A percentile compares a stretch with the other conserved stretches of the same genome.
Evolutionary conservation across 768 basidiomycete genomes (phyloP).

Genomic region (Fibroporia radiculosa): DNA sequence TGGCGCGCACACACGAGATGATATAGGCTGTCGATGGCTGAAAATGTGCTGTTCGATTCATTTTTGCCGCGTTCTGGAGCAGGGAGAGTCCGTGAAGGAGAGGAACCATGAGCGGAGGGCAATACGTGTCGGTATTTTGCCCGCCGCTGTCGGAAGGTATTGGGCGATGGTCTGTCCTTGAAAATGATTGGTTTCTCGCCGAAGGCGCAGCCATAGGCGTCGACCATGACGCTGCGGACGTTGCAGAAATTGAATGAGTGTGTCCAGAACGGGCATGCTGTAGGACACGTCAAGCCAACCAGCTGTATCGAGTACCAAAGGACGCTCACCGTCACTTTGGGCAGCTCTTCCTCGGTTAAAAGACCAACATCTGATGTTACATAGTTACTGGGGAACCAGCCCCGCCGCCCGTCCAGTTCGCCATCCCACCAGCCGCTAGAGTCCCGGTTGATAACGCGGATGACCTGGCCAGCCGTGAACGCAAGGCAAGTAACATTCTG

Average conservation of each 20-base stretch:
- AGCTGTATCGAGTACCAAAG: not conserved
- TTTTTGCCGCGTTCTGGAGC: constrained; percentile 75
- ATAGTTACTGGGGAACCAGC: constrained; percentile 99
- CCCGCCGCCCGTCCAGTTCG: constrained; percentile 78
- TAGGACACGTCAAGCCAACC: not conserved
- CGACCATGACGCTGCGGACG: constrained; percentile 49
- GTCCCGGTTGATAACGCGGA: constrained; percentile 85
- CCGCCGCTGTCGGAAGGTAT: constrained; percentile 38
- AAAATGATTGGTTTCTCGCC: constrained; percentile 19
- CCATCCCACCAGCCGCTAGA: constrained; percentile 98
- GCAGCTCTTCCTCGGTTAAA: constrained; percentile 50
- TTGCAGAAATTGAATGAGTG: constrained; percentile 40
- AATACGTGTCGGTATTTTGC: constrained; percentile 47
- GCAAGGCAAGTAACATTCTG: constrained; percentile 75
- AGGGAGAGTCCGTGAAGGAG: constrained; percentile 81
- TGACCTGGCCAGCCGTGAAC: constrained; percentile 86
- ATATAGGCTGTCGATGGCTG: constrained; percentile 93
- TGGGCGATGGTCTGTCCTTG: constrained; percentile 35
- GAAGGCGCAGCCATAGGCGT: constrained; percentile 30
- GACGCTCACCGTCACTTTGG: constrained; percentile 31
- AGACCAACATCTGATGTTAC: constrained; percentile 60
- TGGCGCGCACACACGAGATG: constrained; percentile 86
- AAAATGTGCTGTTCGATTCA: constrained; percentile 75
- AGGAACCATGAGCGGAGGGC: constrained; percentile 74
- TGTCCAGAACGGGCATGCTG: constrained; percentile 35